Percentiles rank a stretch among this genome's conserved stretches.
These are phyloP conservation scores for Akanthomyces uredinophilus DNA, from an alignment of 2,329 filamentous ascomycete genomes.

Conservation along the genomic window DNA sequence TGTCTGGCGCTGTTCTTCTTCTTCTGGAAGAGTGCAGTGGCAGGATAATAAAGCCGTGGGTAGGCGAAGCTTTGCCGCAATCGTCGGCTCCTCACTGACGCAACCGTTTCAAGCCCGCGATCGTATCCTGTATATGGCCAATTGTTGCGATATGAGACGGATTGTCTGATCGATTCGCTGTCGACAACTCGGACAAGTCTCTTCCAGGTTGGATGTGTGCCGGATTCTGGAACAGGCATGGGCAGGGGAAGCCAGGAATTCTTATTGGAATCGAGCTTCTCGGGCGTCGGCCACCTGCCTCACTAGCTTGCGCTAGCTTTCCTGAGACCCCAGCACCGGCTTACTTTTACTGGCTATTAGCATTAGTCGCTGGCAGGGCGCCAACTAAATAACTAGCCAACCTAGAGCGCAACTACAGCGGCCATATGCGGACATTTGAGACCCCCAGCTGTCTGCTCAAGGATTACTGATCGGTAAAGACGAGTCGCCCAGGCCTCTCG, in stretches of 20 bases:
- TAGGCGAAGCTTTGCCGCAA: background rate
- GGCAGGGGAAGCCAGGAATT: background rate
- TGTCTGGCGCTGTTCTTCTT: too few relatives aligned
- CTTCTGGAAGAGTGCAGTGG: background rate
- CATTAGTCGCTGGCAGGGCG: background rate
- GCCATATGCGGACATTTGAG: conserved; percentile 6
- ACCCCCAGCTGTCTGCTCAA: background rate
- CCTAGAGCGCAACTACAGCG: background rate
- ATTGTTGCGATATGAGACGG: too few relatives aligned
- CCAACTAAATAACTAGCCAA: too few relatives aligned
- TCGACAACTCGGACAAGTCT: too few relatives aligned
- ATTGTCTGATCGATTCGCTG: too few relatives aligned
- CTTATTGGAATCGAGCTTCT: background rate
- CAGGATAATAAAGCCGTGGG: background rate
- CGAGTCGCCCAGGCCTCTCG: background rate
- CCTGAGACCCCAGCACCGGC: background rate
- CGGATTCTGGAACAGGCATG: too few relatives aligned
- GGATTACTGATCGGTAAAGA: background rate
- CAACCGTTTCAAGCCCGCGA: too few relatives aligned
- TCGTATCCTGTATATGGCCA: too few relatives aligned
- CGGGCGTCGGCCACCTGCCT: background rate
- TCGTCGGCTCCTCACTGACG: too few relatives aligned
- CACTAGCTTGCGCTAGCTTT: background rate
- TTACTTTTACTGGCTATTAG: background rate
- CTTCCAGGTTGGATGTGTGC: too few relatives aligned